These are phyloP conservation scores for Tetradesmus lagerheimii DNA, from an alignment of 139 green algal species.

Conservation along the genomic window DNA sequence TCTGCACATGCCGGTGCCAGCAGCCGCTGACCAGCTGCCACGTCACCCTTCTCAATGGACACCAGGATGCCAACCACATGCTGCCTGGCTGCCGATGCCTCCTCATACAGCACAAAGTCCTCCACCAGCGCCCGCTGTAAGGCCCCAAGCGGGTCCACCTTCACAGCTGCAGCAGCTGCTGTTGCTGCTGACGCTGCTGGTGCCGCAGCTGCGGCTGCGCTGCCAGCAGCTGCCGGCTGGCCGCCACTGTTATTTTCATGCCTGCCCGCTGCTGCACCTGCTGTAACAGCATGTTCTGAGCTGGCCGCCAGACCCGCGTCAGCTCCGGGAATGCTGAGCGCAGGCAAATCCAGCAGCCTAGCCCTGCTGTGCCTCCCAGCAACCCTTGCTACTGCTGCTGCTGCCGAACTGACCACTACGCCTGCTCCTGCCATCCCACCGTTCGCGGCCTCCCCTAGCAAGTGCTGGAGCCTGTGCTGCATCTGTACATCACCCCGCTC, in stretches of 20 bases:
- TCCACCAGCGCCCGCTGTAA: conserved; percentile 45
- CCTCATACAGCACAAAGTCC: conserved; percentile 51
- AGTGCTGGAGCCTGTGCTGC: not conserved
- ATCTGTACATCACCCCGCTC: not conserved
- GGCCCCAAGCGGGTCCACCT: not conserved
- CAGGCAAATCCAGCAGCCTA: not conserved
- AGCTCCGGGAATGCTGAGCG: not conserved
- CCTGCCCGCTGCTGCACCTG: not conserved
- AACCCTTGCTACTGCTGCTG: conserved; percentile 19
- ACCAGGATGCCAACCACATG: conserved; percentile 49
- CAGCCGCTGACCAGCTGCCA: conserved; percentile 24
- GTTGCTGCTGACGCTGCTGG: not conserved
- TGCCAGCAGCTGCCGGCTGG: not conserved
- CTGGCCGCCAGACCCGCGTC: not conserved
- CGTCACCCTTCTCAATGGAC: conserved; percentile 34
- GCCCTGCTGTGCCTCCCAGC: not conserved
- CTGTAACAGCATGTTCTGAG: not conserved
- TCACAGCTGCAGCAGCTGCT: not conserved
- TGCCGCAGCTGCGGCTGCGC: not conserved
- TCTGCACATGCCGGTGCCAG: conserved; percentile 29
- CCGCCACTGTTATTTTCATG: not conserved
- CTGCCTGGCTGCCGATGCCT: conserved; percentile 41
- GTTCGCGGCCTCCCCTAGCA: not conserved
- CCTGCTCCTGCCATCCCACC: not conserved
- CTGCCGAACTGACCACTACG: not conserved